These are phyloP conservation scores for Candida suzukii DNA, from an alignment of 805 yeast genomes.

Conservation along the genomic window DNA sequence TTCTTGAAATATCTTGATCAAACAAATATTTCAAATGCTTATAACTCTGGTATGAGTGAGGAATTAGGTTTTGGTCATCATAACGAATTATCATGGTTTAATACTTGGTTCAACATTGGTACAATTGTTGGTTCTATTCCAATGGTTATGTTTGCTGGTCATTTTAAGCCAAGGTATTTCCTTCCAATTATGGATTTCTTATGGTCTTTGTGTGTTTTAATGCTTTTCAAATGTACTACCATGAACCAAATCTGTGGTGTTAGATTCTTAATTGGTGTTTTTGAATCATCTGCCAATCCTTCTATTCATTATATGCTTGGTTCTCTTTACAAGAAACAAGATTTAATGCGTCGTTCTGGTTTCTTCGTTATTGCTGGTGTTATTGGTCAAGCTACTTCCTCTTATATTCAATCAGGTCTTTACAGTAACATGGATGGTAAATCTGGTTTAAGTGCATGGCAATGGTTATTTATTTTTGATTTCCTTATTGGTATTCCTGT, in stretches of 20 bases:
- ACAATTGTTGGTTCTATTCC: constrained; percentile 59
- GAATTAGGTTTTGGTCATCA: constrained; percentile 19
- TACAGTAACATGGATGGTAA: constrained; percentile 39
- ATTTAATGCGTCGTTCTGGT: constrained; percentile 53
- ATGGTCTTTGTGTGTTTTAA: constrained; percentile 52
- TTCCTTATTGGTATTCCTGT: constrained; percentile 52
- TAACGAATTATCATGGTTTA: constrained; percentile 15
- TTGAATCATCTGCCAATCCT: constrained; percentile 58
- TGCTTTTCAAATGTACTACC: constrained; percentile 39
- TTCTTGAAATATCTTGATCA: constrained; percentile 55
- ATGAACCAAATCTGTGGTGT: constrained; percentile 47
- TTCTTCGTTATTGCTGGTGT: constrained; percentile 55
- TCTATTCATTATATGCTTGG: constrained; percentile 56
- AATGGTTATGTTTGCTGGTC: constrained; percentile 44
- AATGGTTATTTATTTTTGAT: constrained; percentile 68
- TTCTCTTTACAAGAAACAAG: constrained; percentile 46
- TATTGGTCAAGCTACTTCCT: constrained; percentile 55
- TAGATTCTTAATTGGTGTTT: constrained; percentile 54
- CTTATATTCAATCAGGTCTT: constrained; percentile 54
- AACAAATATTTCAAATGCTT: constrained; percentile 49
- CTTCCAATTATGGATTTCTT: constrained; percentile 43
- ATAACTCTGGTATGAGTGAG: constrained; percentile 62
- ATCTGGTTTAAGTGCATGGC: constrained; percentile 56
- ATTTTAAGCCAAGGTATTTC: constrained; percentile 49
- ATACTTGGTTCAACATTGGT: constrained; percentile 32